Evolutionary conservation across 2,329 filamentous ascomycete species (phyloP), one percentile per base, ranked within the genome.

Genomic region (Penicillium nordicum): DNA sequence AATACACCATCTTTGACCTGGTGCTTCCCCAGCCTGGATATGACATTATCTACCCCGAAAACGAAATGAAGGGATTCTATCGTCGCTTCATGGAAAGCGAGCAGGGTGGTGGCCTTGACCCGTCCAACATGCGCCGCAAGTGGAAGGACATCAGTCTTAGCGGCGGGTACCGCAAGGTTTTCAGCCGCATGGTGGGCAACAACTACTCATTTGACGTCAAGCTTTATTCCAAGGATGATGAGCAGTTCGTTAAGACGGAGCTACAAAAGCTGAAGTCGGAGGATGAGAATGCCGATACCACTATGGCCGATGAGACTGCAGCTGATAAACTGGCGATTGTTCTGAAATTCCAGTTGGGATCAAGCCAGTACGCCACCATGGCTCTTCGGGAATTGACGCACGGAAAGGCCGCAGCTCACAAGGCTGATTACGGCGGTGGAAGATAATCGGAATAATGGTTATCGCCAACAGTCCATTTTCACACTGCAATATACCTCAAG

Each of bases 21-120:
- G 92, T 99, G 12, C 81, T 99, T 2, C 93, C 95, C 3, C 87
- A 89, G n/a, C 94, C 94, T 0, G 94, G 94, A 18, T 97, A 87
- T 76, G 92, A 96, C 65, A 84, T 97, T 38, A 74, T 89, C 36
- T 99, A 97, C 70, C 94, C 94, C 0, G 71, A 80, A 23, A 97
- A 99, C 72, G 84, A 85, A 36, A 85, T 96, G 60, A 90, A 88
- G n/a, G 80, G 84, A 3, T 96, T 88, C 72, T 99, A 97, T 76
- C 82, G 82, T 61, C 81, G 84, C 2, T 95, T 97, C 76, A 99
- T 99, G 95, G 84, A 77, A 32, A 88, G 83, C 50, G 83, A 88
- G 46, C 82, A 84, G 60, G 92, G 94, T 59, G 93, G 93, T 11
- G 77, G 79, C 1, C 80, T 99, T 12, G 86, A 96, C 71, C 93